Evolutionary conservation across 2,329 filamentous ascomycete genomes (phyloP).

Genomic region (Botrytis squamosa): DNA sequence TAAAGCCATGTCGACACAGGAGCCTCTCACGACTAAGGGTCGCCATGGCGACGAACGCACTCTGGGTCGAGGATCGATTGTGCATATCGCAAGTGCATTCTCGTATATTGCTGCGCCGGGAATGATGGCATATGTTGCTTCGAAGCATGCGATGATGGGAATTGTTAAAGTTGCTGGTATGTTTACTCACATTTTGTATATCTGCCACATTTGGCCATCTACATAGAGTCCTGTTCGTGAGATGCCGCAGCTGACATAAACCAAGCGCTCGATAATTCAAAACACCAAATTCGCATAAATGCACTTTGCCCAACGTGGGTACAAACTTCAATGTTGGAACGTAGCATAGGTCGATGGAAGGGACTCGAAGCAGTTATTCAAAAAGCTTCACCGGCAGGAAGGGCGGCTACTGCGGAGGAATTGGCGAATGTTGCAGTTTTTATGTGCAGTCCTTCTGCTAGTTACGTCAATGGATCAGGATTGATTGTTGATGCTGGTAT

Average conservation of each 20-base stretch:
- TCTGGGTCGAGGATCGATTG: neutral
- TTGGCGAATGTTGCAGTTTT: neutral
- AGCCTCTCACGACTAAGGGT: neutral
- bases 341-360: neutral
- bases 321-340: slow-evolving; percentile 5
- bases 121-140: neutral
- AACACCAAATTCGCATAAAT: neutral
- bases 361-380: neutral
- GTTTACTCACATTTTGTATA: too few relatives aligned
- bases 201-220: too few relatives aligned
- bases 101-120: neutral
- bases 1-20: neutral
- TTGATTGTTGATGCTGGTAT: slow-evolving; percentile 1
- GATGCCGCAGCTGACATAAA: too few relatives aligned
- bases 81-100: neutral
- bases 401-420: neutral
- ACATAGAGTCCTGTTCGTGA: too few relatives aligned
- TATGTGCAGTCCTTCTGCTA: neutral
- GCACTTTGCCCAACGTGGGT: neutral
- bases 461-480: neutral
- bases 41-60: neutral
- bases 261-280: neutral
- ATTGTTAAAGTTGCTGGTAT: neutral
- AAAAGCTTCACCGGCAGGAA: neutral
- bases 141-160: neutral